phyloP scores from a whole-genome alignment of 1,284 basidiomycete species.

The Ganoderma boninense region DNA sequence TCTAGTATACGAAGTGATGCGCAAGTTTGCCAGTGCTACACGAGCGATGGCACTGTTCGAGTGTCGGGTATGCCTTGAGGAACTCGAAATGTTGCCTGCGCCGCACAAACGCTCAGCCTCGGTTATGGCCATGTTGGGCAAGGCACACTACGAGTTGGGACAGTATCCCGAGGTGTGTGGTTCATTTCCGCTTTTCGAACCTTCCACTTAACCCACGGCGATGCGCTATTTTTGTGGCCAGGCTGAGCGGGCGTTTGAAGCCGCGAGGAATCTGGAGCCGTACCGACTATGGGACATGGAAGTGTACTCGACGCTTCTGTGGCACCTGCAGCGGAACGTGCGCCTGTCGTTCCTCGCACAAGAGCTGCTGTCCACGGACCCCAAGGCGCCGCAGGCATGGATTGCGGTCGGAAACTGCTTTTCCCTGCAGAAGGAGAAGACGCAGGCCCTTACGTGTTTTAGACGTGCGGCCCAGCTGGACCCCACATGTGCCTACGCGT shows the following conservation, averaged over 20 bases:
- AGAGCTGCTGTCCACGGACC: conserved; percentile 83
- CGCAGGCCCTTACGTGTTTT: conserved; percentile 93
- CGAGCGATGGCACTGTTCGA: conserved; percentile 80
- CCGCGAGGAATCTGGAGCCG: conserved; percentile 82
- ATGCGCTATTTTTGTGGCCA: conserved; percentile 38
- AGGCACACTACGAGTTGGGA: conserved; percentile 87
- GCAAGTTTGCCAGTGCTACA: conserved; percentile 82
- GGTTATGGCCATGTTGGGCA: conserved; percentile 84
- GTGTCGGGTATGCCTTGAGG: conserved; percentile 75
- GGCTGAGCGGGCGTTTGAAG: conserved; percentile 89
- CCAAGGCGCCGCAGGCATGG: conserved; percentile 89
- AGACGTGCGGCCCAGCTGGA: conserved; percentile 87
- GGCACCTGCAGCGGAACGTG: conserved; percentile 87
- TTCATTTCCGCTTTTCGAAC: conserved; percentile 8
- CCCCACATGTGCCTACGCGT: conserved; percentile 88
- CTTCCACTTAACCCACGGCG: conserved; percentile 17
- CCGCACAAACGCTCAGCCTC: conserved; percentile 79
- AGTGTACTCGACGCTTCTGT: conserved; percentile 91
- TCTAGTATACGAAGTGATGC: conserved; percentile 83
- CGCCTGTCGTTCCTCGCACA: conserved; percentile 91
- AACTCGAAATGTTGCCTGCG: conserved; percentile 80
- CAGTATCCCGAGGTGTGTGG: conserved; percentile 84
- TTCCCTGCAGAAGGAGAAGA: conserved; percentile 89
- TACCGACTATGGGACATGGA: conserved; percentile 92
- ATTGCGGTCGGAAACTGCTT: conserved; percentile 95